Evolutionary conservation across 257 asterid genomes (phyloP).

Genomic region (Mentha longifolia): DNA sequence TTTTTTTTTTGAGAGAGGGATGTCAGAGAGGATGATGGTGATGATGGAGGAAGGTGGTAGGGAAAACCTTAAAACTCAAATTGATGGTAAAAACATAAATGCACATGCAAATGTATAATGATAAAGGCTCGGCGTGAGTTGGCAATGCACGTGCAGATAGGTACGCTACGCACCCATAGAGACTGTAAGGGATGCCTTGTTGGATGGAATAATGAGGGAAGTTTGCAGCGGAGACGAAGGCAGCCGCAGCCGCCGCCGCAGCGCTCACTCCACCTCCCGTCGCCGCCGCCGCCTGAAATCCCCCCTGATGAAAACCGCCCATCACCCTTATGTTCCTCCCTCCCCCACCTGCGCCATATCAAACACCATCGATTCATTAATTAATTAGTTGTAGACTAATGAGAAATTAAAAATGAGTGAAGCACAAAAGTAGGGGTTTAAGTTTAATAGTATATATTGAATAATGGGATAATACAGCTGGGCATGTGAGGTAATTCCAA

Average conservation of each 20-base stretch:
- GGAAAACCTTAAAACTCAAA: slow-evolving; percentile 15
- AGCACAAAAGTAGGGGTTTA: not conserved
- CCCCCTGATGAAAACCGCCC: slow-evolving; percentile 61
- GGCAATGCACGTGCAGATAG: slow-evolving; percentile 67
- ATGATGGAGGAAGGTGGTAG: slow-evolving; percentile 27
- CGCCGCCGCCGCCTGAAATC: slow-evolving; percentile 42
- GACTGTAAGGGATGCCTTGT: slow-evolving; percentile 94
- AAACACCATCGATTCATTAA: no score
- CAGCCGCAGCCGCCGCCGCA: slow-evolving; percentile 50
- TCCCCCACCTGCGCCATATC: slow-evolving; percentile 48
- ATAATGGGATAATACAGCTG: slow-evolving; percentile 20
- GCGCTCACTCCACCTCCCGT: slow-evolving; percentile 34
- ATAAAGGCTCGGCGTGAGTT: slow-evolving; percentile 41
- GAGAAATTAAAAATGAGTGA: not conserved
- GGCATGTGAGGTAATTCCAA: slow-evolving; percentile 16
- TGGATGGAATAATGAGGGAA: slow-evolving; percentile 92
- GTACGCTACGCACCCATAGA: slow-evolving; percentile 66
- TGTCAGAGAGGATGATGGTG: slow-evolving; percentile 29
- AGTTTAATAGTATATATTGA: not conserved
- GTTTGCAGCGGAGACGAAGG: slow-evolving; percentile 74
- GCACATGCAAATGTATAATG: slow-evolving; percentile 10
- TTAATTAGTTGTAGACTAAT: no score
- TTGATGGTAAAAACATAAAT: slow-evolving; percentile 6
- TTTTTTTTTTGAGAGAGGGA: slow-evolving; percentile 22
- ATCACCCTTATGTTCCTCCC: slow-evolving; percentile 74